Evolutionary conservation across 2,329 filamentous ascomycete species (phyloP), one percentile per base, ranked within the genome.

Genomic region (Zarea fungicola): DNA sequence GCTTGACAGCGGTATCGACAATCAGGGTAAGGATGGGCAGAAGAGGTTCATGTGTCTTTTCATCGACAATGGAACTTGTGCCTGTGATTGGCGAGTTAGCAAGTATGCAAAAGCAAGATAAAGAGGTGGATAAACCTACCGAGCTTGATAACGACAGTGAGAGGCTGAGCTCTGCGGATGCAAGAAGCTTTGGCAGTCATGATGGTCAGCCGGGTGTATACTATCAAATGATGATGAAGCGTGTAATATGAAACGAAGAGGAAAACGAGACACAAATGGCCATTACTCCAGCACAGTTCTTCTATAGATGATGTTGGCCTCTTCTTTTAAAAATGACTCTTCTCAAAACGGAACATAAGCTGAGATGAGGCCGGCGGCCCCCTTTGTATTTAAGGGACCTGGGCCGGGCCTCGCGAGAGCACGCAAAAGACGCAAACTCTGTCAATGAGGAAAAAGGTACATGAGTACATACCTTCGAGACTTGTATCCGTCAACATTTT

Each of bases 31-130:
- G 75, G 58, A 90, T 95, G 5, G 91, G 93, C 32, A 99, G 78
- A 29, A 96, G 80, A 4, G 93, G 93, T 63, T 96, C 89, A 70
- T 96, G 93, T 19, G 89, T 95, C 64, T 84, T 87, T 66, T 99
- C 93, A 70, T 97, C 89, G 56, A 99, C 91, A 58, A 99, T 97
- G n/a, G 93, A 97, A 68, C 90, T 96, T 40, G 93, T 97, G 60
- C 93, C 93, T 99, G 58, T 52, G 51, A 49, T 45, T 21, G 34
- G 6, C 10, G 26, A 40, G 36, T 45, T 11, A 42, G 29, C 13
- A 43, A 35, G 25, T 14, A 35, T 16, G 11, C 41, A 22, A 13
- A 29, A 51, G 49, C 34, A 19, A 25, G 18, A 31, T 26, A 14
- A 6, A 34, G 36, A n/a, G 19, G 25, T 39, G 6, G 45, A 28